A percentile compares a stretch with the other conserved stretches of the same genome.
These are phyloP conservation scores for Cytospora piceae DNA, from an alignment of 2,329 filamentous ascomycete genomes.

Conservation along the genomic window DNA sequence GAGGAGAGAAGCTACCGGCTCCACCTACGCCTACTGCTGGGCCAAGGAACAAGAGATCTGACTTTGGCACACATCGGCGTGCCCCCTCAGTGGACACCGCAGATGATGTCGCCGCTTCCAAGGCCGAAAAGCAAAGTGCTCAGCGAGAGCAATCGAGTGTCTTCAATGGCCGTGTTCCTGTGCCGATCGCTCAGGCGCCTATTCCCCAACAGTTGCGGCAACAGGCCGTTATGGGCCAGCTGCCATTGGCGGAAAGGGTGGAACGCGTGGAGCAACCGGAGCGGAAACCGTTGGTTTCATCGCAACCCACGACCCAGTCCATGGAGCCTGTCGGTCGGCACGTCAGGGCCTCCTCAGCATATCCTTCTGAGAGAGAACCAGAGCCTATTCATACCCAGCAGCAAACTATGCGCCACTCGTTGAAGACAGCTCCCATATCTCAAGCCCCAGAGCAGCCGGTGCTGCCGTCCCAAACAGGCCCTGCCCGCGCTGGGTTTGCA, in stretches of 20 bases:
- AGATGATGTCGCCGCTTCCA: constrained; percentile 50
- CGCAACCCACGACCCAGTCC: constrained; percentile 24
- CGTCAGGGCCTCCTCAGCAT: constrained; percentile 22
- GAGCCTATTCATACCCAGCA: constrained; percentile 35
- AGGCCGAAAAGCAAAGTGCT: constrained; percentile 47
- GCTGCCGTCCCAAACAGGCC: constrained; percentile 38
- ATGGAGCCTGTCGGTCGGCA: constrained; percentile 26
- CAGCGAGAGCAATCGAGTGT: constrained; percentile 34
- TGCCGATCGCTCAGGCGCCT: constrained; percentile 41
- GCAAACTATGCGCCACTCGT: constrained; percentile 44
- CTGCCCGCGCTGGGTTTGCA: constrained; percentile 34
- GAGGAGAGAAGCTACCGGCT: constrained; percentile 63
- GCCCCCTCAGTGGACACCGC: constrained; percentile 48
- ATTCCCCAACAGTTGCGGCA: constrained; percentile 35
- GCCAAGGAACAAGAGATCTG: constrained; percentile 56
- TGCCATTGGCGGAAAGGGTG: constrained; percentile 25
- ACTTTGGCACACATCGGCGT: constrained; percentile 49
- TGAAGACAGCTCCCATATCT: constrained; percentile 42
- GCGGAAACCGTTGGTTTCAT: constrained; percentile 25
- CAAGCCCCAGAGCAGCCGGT: constrained; percentile 33
- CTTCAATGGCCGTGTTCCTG: constrained; percentile 36
- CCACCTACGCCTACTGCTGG: constrained; percentile 60
- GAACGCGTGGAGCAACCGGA: constrained; percentile 23
- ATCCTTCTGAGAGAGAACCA: constrained; percentile 25
- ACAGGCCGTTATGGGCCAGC: constrained; percentile 35